Percentiles rank a stretch among this genome's conserved stretches.
These are phyloP conservation scores for Populus deltoides DNA, from an alignment of 345 rosid species.

Conservation along the genomic window DNA sequence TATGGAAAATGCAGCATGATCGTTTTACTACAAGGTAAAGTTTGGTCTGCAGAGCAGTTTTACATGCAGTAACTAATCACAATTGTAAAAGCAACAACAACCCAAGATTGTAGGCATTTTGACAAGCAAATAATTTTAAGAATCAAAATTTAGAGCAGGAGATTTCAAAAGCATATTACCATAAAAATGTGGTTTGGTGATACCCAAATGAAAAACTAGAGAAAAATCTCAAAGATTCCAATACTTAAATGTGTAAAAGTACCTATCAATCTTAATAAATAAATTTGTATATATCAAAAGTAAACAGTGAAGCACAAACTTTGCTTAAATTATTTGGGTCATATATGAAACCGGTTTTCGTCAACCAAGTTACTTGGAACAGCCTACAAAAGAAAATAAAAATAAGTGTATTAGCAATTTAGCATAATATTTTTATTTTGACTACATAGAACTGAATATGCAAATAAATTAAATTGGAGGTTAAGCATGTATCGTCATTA, in stretches of 20 bases:
- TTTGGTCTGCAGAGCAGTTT: not conserved
- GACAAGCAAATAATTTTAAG: not conserved
- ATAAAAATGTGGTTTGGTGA: not conserved
- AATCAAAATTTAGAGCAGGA: not conserved
- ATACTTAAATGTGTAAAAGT: not conserved
- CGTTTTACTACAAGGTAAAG: not conserved
- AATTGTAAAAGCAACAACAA: not conserved
- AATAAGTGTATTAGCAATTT: constrained; percentile 27
- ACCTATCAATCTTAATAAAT: constrained; percentile 4
- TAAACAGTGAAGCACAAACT: constrained; percentile 55
- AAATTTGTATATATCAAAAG: not conserved
- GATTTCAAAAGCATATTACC: not conserved
- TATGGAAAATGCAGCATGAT: not conserved
- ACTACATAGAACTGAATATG: not conserved
- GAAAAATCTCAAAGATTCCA: not conserved
- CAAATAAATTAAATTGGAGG: not conserved
- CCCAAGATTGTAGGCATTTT: not conserved
- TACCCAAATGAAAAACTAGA: not conserved
- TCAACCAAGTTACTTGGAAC: constrained; percentile 92
- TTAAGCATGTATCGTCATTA: not conserved
- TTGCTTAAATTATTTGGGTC: constrained; percentile 62
- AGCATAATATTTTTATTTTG: constrained; percentile 2
- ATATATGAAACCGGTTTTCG: constrained; percentile 78
- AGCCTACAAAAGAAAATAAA: constrained; percentile 70
- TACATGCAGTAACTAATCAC: not conserved